Percentiles rank a stretch among this genome's conserved stretches.
Evolutionary conservation across 768 basidiomycete species (phyloP).

Genomic region (Psilocybe cubensis): DNA sequence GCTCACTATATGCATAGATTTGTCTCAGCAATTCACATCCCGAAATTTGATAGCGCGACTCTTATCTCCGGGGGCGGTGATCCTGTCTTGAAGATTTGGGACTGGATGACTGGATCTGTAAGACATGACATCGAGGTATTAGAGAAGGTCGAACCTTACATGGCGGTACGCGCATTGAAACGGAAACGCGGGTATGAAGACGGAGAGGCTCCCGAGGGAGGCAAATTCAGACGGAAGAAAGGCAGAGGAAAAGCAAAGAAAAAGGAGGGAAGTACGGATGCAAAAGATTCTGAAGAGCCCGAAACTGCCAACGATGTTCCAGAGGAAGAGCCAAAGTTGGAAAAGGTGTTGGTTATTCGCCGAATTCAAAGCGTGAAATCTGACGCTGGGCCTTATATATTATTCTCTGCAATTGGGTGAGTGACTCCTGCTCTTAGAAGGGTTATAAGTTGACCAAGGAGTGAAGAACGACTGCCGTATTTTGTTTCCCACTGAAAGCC

Average conservation of each 20-base stretch:
- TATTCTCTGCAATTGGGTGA: constrained; percentile 80
- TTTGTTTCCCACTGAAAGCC: constrained; percentile 41
- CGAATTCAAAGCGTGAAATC: constrained; percentile 54
- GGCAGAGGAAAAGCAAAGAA: constrained; percentile 23
- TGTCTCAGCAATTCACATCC: constrained; percentile 82
- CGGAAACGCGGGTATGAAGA: constrained; percentile 35
- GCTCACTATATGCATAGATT: constrained; percentile 51
- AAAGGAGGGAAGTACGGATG: constrained; percentile 22
- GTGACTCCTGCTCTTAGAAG: constrained; percentile 23
- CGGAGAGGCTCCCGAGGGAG: constrained; percentile 24
- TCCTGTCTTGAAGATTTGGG: constrained; percentile 73
- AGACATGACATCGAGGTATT: constrained; percentile 56
- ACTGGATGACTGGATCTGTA: constrained; percentile 69
- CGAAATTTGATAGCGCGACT: constrained; percentile 40
- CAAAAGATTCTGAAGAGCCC: constrained; percentile 6
- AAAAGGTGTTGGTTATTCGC: constrained; percentile 58
- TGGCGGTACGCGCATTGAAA: constrained; percentile 39
- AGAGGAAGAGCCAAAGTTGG: constrained; percentile 22
- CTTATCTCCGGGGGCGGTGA: constrained; percentile 94
- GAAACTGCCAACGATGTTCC: constrained; percentile 15
- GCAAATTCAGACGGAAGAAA: constrained; percentile 27
- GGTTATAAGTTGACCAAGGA: neutral
- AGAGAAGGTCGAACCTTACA: constrained; percentile 50
- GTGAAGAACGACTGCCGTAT: constrained; percentile 69
- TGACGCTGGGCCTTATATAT: constrained; percentile 39